These are phyloP conservation scores for Podila clonocystis DNA, from an alignment of 192 early-diverging fungal species.

Conservation along the genomic window DNA sequence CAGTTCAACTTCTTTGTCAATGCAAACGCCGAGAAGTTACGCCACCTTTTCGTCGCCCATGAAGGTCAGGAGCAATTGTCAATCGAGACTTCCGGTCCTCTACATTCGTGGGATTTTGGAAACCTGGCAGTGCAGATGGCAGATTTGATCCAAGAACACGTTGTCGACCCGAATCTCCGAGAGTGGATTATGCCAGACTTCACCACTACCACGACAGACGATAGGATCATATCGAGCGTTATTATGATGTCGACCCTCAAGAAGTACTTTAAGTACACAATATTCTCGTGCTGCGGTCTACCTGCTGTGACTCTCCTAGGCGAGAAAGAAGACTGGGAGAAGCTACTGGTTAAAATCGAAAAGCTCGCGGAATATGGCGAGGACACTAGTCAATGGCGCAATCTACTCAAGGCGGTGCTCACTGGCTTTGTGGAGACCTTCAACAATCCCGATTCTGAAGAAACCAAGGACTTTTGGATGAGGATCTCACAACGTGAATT, in stretches of 20 bases:
- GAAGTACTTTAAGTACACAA: constrained; percentile 13
- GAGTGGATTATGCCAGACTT: constrained; percentile 21
- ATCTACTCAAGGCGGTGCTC: constrained; percentile 13
- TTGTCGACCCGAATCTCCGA: constrained; percentile 6
- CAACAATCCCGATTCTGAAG: constrained; percentile 5
- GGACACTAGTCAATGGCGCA: constrained; percentile 7
- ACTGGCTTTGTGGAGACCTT: constrained; percentile 18
- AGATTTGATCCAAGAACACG: constrained; percentile 10
- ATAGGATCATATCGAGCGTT: constrained; percentile 6
- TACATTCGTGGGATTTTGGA: constrained; percentile 12
- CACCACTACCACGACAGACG: constrained; percentile 18
- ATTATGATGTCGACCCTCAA: constrained; percentile 26
- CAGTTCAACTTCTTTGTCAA: constrained; percentile 23
- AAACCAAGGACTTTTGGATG: constrained; percentile 11
- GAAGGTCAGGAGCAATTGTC: constrained; percentile 8
- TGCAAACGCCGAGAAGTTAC: constrained; percentile 14
- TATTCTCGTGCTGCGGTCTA: background rate
- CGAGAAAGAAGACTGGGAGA: constrained; percentile 20
- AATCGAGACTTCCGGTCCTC: constrained; percentile 1
- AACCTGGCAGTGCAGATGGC: constrained; percentile 12
- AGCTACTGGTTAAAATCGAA: constrained; percentile 8
- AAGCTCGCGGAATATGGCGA: constrained; percentile 17
- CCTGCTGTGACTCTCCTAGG: constrained; percentile 14
- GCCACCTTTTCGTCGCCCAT: constrained; percentile 13
- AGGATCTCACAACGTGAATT: background rate